These are phyloP conservation scores for Tardiomyces depauwii DNA, from an alignment of 1,139 yeast genomes.

Conservation along the genomic window DNA sequence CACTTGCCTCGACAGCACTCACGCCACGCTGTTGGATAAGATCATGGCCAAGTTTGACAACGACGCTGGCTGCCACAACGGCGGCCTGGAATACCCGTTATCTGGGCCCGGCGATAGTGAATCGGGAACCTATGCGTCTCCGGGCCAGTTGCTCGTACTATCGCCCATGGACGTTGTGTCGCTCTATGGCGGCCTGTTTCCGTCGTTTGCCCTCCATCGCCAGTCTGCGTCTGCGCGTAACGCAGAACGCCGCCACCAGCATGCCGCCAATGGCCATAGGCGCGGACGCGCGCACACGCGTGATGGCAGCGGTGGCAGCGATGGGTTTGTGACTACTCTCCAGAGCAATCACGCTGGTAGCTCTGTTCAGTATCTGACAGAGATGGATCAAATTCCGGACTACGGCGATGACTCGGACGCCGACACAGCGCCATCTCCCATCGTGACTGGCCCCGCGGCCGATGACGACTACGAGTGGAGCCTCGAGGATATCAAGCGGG, in stretches of 20 bases:
- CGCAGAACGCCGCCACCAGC: background rate
- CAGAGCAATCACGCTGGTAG: background rate
- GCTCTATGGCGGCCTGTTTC: conserved; percentile 17
- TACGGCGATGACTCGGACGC: conserved; percentile 2
- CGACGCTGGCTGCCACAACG: conserved; percentile 1
- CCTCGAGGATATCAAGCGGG: conserved; percentile 22
- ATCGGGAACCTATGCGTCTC: conserved; percentile 6
- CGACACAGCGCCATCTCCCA: conserved; percentile 3
- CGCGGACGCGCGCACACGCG: too few relatives aligned
- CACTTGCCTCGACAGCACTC: conserved; percentile 13
- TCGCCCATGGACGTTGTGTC: conserved; percentile 18
- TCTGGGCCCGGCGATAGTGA: too few relatives aligned
- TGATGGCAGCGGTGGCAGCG: too few relatives aligned
- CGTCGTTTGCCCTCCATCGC: conserved; percentile 10
- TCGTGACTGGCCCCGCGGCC: conserved; percentile 7
- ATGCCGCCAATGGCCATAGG: background rate
- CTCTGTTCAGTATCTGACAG: background rate
- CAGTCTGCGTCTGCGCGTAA: background rate
- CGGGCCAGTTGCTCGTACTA: conserved; percentile 16
- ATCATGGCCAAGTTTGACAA: background rate
- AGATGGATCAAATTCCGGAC: conserved; percentile 7
- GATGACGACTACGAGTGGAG: conserved; percentile 24
- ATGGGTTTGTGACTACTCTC: too few relatives aligned
- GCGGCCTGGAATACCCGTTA: conserved; percentile 1
- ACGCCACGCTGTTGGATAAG: conserved; percentile 11